Evolutionary conservation across 345 rosid species (phyloP), one percentile per base, ranked within the genome.

Genomic region (Aurinia saxatilis): DNA sequence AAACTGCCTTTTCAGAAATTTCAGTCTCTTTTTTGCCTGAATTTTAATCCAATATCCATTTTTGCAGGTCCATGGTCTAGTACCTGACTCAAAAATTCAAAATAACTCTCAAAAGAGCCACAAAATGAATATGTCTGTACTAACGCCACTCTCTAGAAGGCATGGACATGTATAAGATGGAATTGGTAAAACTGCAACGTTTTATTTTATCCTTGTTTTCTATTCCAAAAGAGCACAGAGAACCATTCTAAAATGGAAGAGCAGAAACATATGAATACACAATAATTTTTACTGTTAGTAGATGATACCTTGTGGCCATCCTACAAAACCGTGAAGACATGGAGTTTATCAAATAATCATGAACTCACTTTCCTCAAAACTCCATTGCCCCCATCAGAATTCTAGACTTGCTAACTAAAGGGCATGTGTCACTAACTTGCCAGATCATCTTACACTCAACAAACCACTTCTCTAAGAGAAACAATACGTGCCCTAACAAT

Each of bases 251-350:
- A 18, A 59, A 59, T 44, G 18, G 12, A 60, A 33, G 33, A 33
- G 67, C 40, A 23, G 33, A 37, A 55, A 72, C 66, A 44, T 66
- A 64, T 12, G 12, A 31, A 12, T 35, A 13, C 50, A 46, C 15
- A 60, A 44, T 45, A 45, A 23, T 2, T 47, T 31, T 41, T 11
- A 49, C 60, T 39, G 34, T 14, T 23, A 36, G 51, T 16, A 48
- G 35, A 73, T 49, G 12, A 57, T 63, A 93, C 97, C 99, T 86
- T 83, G 85, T 47, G 82, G 76, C 41, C 69, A 61, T 53, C 55
- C 68, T 27, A 37, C 13, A 36, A 41, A 36, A 29, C 8, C 13
- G 10, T 52, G 13, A 18, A 18, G 53, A 12, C 46, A 57, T 18
- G 50, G n/a, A 40, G 48, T 50, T 40, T 45, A 14, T 25, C 12